Evolutionary conservation across 2,329 filamentous ascomycete genomes (phyloP).

Genomic region (Colletotrichum orbiculare): DNA sequence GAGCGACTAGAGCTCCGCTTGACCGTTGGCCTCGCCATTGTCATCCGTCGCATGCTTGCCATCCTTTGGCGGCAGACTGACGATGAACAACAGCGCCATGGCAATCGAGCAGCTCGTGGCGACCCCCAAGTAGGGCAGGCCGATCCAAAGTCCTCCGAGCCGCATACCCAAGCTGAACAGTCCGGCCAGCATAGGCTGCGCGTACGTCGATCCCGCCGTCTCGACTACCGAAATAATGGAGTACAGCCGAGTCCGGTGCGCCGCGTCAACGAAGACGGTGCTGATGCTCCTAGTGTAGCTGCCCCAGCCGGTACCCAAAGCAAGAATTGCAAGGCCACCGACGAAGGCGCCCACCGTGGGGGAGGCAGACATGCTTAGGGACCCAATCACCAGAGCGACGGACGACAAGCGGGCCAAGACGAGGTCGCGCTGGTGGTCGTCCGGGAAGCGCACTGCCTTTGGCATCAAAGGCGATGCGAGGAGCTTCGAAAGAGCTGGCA

Average conservation of each 20-base stretch:
- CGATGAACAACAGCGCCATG: slow-evolving; percentile 18
- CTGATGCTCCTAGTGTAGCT: slow-evolving; percentile 43
- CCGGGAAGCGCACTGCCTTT: slow-evolving; percentile 38
- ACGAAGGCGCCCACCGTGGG: slow-evolving; percentile 42
- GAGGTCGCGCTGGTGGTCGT: slow-evolving; percentile 44
- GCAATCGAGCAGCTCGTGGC: slow-evolving; percentile 32
- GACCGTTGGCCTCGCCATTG: not conserved
- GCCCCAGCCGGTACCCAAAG: slow-evolving; percentile 42
- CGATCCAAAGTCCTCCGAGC: slow-evolving; percentile 44
- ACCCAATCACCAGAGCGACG: slow-evolving; percentile 38
- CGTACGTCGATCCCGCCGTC: slow-evolving; percentile 41
- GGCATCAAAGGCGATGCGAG: slow-evolving; percentile 39
- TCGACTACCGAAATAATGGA: slow-evolving; percentile 41
- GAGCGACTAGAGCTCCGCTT: not conserved
- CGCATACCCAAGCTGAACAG: slow-evolving; percentile 45
- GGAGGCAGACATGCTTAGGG: slow-evolving; percentile 42
- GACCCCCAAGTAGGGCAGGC: slow-evolving; percentile 46
- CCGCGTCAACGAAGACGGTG: slow-evolving; percentile 41
- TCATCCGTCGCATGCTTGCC: slow-evolving; percentile 14
- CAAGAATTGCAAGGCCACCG: slow-evolving; percentile 43
- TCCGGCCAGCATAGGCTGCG: slow-evolving; percentile 42
- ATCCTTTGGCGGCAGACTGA: slow-evolving; percentile 24
- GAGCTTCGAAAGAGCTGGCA: slow-evolving; percentile 41
- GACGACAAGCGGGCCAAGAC: slow-evolving; percentile 42
- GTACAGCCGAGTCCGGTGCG: slow-evolving; percentile 44